A percentile compares a stretch with the other conserved stretches of the same genome.
These are phyloP conservation scores for Paramecium tetraurelia DNA, from an alignment of 73 alveolate genomes.

Conservation along the genomic window DNA sequence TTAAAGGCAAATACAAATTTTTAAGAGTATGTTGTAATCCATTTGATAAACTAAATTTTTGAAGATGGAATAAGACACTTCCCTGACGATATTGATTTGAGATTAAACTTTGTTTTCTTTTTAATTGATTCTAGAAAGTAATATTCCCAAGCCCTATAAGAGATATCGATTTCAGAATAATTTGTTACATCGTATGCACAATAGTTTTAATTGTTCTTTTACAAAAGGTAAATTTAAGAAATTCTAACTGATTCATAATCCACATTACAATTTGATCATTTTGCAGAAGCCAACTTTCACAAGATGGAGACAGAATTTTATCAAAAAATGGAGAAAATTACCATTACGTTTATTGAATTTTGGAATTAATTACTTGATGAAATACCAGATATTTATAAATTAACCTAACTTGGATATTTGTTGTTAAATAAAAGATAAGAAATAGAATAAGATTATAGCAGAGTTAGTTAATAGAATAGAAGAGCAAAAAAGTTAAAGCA, in stretches of 20 bases:
- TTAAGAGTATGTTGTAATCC: background rate
- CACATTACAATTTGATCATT: background rate
- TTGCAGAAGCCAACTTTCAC: background rate
- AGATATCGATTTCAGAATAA: background rate
- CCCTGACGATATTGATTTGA: background rate
- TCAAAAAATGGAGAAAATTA: background rate
- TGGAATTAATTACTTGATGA: background rate
- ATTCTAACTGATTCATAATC: background rate
- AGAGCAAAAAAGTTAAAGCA: background rate
- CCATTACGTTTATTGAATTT: background rate
- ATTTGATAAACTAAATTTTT: background rate
- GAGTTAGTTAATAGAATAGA: background rate
- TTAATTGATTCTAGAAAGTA: background rate
- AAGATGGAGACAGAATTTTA: background rate
- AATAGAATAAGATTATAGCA: background rate
- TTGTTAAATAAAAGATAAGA: background rate
- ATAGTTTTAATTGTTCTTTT: too few relatives aligned
- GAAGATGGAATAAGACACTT: background rate
- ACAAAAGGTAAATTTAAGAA: background rate
- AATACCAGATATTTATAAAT: background rate
- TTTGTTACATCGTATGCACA: background rate
- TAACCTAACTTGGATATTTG: background rate
- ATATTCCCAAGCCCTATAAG: background rate
- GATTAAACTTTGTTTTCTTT: constrained; percentile 12
- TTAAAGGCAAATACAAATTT: background rate